Percentiles rank a stretch among this genome's conserved stretches.
Conservation (phyloP, 2,329 filamentous ascomycete species). For the Sarocladiaceae sp. region DNA sequence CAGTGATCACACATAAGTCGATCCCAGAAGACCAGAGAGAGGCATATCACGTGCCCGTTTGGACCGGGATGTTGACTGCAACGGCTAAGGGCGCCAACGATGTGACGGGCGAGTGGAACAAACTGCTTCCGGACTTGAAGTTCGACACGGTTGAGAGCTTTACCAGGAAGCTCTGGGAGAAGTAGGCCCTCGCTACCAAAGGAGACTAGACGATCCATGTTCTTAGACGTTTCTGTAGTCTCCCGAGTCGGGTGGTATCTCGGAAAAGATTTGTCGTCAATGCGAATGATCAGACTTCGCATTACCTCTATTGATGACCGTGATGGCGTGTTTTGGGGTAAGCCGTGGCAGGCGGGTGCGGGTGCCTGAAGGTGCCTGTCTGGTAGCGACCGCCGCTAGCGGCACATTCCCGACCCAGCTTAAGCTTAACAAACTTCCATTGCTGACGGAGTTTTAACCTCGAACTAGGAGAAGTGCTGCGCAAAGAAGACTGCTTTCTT, state of each 20-base stretch:
- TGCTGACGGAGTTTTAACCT: too few relatives aligned
- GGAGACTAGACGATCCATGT: not conserved
- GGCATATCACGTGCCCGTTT: not conserved
- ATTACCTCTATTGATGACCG: not conserved
- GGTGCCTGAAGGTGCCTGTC: not conserved
- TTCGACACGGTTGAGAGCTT: slow-evolving; percentile 38
- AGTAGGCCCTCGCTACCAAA: not conserved
- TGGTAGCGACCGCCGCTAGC: not conserved
- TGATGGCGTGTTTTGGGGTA: not conserved
- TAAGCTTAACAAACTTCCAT: too few relatives aligned
- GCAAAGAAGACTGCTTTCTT: too few relatives aligned
- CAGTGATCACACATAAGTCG: not conserved
- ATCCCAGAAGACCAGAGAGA: slow-evolving; percentile 1
- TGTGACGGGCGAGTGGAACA: slow-evolving; percentile 40
- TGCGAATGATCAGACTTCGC: not conserved
- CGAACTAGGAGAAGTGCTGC: too few relatives aligned
- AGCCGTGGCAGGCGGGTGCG: not conserved
- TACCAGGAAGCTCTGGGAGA: slow-evolving; percentile 17
- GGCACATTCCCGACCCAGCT: not conserved
- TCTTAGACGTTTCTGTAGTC: not conserved
- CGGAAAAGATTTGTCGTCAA: too few relatives aligned
- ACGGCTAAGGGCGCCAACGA: slow-evolving; percentile 26
- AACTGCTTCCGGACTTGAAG: slow-evolving; percentile 37
- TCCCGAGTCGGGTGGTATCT: not conserved
- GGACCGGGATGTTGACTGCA: not conserved